Evolutionary conservation across 495 filamentous ascomycete species (phyloP), one percentile per base, ranked within the genome.

Genomic region (Podospora pseudoanserina): DNA sequence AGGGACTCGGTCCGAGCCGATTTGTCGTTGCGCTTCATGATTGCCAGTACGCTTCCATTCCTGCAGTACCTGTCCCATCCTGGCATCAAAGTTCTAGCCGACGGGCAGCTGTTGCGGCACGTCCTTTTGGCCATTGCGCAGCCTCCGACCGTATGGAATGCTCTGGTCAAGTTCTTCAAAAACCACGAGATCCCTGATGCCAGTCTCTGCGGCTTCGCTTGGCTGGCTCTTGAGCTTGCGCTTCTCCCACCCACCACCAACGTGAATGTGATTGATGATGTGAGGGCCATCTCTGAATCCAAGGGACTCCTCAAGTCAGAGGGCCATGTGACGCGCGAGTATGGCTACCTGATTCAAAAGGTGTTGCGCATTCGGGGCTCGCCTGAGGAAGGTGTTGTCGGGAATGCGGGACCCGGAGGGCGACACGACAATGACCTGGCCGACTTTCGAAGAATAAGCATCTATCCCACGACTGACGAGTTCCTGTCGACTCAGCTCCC

Each of bases 391-490:
- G 27, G 7, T 19, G 39, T 19, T 1, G 32, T 19, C 0, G 60
- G 64, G n/a, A 67, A 15, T 18, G 28, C 30, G 6, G 61, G 72
- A 0, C 86, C 90, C 4, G 91, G 91, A 3, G 91, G 92, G 0
- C 85, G 92, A 0, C 91, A 96, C 71, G 89, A 96, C 71, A 94
- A 96, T 72, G 92, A 94, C 72, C 84, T 83, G 71, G 77, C 63
- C 0, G 84, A 90, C 65, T 88, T 88, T 70, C 82, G 87, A 0
- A 59, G 86, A 32, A 89, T 92, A 53, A 70, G 82, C 15, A 89
- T 93, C 61, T 80, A 87, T 44, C 92, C 91, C 0, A 94, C 91
- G 0, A 70, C 83, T 0, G 87, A 89, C 63, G 92, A 96, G 73
- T 80, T 94, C n/a, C 67, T 80, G 0, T 88, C 82, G 0, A 82